These are phyloP conservation scores for Rhodotorula toruloides DNA, from an alignment of 768 basidiomycete species.

Conservation along the genomic window DNA sequence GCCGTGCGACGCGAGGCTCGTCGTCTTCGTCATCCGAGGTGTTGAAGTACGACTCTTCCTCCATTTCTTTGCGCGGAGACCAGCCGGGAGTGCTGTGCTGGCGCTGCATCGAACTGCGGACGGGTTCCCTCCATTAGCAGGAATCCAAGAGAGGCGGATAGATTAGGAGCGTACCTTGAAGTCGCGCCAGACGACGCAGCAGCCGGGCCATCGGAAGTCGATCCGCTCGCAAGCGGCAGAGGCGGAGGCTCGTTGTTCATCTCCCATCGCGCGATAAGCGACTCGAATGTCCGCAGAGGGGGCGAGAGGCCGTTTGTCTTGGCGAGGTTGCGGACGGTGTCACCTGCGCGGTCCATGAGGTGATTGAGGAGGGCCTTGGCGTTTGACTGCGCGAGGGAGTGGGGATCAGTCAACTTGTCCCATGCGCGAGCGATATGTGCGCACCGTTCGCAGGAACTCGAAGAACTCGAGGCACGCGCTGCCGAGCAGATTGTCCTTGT, in stretches of 20 bases:
- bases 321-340: constrained; percentile 59
- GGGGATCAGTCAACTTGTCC: neutral
- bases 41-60: constrained; percentile 94
- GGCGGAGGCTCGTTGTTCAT: constrained; percentile 71
- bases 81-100: constrained; percentile 50
- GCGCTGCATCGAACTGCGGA: constrained; percentile 12
- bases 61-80: constrained; percentile 52
- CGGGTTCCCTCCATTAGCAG: constrained; percentile 50
- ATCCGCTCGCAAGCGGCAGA: neutral
- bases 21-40: constrained; percentile 66
- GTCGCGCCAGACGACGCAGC: constrained; percentile 46
- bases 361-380: constrained; percentile 75
- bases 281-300: constrained; percentile 62
- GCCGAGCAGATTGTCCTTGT: constrained; percentile 82
- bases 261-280: constrained; percentile 76
- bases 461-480: constrained; percentile 95
- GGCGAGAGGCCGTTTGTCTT: constrained; percentile 53
- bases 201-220: constrained; percentile 54
- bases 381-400: constrained; percentile 57
- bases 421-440: neutral
- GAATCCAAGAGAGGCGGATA: accelerated
- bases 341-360: constrained; percentile 72
- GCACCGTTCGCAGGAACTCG: constrained; percentile 78
- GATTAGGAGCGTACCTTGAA: neutral
- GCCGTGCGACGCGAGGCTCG: neutral